phyloP scores from a whole-genome alignment of 225 moss, liverwort and hornwort species.

The Lunularia cruciata region DNA sequence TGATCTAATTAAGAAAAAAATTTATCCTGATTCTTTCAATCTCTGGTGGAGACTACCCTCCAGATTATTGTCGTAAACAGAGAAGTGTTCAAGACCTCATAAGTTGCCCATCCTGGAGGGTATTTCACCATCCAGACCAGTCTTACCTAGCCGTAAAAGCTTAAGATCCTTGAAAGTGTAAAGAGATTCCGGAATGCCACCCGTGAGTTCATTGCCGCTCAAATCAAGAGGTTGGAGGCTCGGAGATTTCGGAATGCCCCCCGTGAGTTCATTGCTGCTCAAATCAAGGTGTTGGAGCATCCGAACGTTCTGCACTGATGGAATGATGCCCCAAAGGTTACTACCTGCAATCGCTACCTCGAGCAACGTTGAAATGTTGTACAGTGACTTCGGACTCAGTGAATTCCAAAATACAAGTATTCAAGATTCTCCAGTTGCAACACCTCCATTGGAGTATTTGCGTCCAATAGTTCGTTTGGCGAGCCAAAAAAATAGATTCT shows the following conservation, averaged over 20 bases:
- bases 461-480: too few species aligned
- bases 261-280: too few species aligned
- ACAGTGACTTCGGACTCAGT: slow-evolving; percentile 11
- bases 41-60: background rate
- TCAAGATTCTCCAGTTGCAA: background rate
- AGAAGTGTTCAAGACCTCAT: background rate
- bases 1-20: too few species aligned
- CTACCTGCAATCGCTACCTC: too few species aligned
- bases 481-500: too few species aligned
- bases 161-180: background rate
- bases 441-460: too few species aligned
- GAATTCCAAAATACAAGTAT: background rate
- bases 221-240: background rate
- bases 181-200: background rate
- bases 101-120: slow-evolving; percentile 2
- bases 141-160: background rate
- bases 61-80: background rate
- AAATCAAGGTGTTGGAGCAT: too few species aligned
- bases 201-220: slow-evolving; percentile 1
- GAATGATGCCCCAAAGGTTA: too few species aligned
- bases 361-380: slow-evolving; percentile 19
- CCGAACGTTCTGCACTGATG: too few species aligned
- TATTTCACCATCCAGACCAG: background rate
- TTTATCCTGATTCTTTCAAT: too few species aligned
- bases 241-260: too few species aligned